Percentiles rank a stretch among this genome's conserved stretches.
These are phyloP conservation scores for Vitis rotundifolia DNA, from an alignment of 164 flowering plant species.

Conservation along the genomic window DNA sequence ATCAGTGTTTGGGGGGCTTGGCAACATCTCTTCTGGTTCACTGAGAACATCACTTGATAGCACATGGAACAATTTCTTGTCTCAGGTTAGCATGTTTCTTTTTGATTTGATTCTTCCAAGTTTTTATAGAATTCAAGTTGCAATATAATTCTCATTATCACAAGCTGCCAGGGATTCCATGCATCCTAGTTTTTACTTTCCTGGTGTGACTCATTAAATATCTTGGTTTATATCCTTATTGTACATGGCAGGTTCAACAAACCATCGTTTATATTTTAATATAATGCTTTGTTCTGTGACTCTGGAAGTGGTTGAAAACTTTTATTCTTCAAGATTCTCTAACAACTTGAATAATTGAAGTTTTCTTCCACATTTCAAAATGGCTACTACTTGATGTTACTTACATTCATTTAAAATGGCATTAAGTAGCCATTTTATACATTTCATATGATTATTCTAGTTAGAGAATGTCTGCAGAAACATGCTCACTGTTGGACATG, in stretches of 20 bases:
- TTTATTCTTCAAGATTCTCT: no score
- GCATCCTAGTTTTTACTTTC: background rate
- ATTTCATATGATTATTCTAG: no score
- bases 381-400: no score
- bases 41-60: constrained; percentile 31
- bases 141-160: no score
- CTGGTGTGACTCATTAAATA: background rate
- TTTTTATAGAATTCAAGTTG: background rate
- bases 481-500: no score
- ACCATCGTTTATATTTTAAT: background rate
- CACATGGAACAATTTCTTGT: constrained; percentile 28
- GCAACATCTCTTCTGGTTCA: constrained; percentile 30
- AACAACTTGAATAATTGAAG: no score
- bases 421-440: no score
- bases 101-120: background rate
- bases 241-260: background rate
- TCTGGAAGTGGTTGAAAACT: no score
- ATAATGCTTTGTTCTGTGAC: background rate
- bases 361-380: no score
- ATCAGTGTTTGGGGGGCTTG: constrained; percentile 45
- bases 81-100: constrained; percentile 47
- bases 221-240: background rate
- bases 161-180: no score
- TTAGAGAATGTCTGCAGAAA: no score
- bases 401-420: no score